A percentile compares a stretch with the other conserved stretches of the same genome.
These are phyloP conservation scores for Elaeagnus macrophylla DNA, from an alignment of 306 rosid genomes.

Conservation along the genomic window DNA sequence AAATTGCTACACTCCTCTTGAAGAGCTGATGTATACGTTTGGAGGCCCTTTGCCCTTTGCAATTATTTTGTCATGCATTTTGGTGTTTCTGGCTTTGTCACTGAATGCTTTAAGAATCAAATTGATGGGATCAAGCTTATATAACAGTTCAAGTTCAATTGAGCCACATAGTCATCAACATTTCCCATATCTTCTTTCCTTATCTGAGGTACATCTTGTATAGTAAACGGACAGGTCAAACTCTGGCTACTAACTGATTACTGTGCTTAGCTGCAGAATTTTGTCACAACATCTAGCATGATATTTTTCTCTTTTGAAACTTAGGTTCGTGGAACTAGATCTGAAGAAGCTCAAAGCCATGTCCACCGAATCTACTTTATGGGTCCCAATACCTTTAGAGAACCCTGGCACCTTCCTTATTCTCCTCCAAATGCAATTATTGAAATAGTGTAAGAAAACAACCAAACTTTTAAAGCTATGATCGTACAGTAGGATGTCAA, in stretches of 20 bases:
- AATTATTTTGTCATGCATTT: constrained; percentile 52
- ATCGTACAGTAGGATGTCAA: background rate
- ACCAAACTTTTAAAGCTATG: constrained; percentile 8
- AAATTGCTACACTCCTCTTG: constrained; percentile 88
- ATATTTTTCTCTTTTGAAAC: background rate
- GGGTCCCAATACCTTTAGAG: constrained; percentile 97
- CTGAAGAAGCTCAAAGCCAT: constrained; percentile 90
- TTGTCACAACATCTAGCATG: constrained; percentile 4
- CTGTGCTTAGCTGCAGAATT: constrained; percentile 14
- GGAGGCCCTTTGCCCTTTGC: constrained; percentile 90
- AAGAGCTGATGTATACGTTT: constrained; percentile 87
- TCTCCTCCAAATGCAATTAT: constrained; percentile 92
- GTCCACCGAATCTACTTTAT: constrained; percentile 92
- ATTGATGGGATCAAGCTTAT: constrained; percentile 66
- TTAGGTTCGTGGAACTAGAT: constrained; percentile 87
- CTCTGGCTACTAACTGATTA: constrained; percentile 9
- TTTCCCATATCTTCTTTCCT: constrained; percentile 86
- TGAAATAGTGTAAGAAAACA: constrained; percentile 86
- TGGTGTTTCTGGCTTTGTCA: constrained; percentile 60
- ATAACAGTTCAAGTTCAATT: constrained; percentile 51
- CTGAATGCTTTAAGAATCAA: constrained; percentile 67
- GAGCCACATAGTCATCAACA: constrained; percentile 57
- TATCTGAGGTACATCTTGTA: constrained; percentile 64
- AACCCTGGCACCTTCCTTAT: constrained; percentile 99
- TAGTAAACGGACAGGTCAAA: constrained; percentile 13